Evolutionary conservation across 345 rosid species (phyloP).

Genomic region (Syzygium aromaticum): DNA sequence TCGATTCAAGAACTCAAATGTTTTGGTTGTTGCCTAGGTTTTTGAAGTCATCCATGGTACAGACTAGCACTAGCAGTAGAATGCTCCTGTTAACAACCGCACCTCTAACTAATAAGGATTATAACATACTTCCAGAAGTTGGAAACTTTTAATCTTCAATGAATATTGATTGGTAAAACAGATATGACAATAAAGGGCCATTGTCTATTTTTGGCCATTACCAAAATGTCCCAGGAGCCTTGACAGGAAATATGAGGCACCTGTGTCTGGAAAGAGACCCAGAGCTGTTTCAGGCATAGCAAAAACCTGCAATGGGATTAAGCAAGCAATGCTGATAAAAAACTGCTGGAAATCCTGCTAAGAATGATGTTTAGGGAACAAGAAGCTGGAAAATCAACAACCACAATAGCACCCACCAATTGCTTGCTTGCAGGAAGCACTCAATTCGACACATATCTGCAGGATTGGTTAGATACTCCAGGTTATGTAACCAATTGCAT

Average conservation of each 20-base stretch:
- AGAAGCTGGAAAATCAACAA: neutral
- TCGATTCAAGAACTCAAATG: neutral
- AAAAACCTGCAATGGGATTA: conserved; percentile 36
- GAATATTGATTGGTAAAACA: neutral
- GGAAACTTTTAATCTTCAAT: neutral
- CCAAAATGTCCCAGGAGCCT: conserved; percentile 83
- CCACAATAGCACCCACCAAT: neutral
- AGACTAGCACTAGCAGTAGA: neutral
- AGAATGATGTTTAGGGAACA: neutral
- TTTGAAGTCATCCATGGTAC: neutral
- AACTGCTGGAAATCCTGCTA: neutral
- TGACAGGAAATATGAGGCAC: conserved; percentile 72
- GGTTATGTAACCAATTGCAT: neutral
- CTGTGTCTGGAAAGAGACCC: conserved; percentile 78
- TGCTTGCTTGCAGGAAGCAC: neutral
- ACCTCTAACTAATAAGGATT: neutral
- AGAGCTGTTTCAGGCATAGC: conserved; percentile 86
- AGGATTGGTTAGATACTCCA: neutral
- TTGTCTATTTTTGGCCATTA: conserved; percentile 7
- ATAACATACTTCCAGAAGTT: neutral
- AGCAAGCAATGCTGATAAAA: neutral
- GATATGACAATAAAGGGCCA: neutral
- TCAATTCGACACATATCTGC: neutral
- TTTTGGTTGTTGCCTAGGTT: neutral
- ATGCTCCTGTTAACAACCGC: neutral